phyloP scores from a whole-genome alignment of 2,329 filamentous ascomycete species.

The Fusarium incarnatum region DNA sequence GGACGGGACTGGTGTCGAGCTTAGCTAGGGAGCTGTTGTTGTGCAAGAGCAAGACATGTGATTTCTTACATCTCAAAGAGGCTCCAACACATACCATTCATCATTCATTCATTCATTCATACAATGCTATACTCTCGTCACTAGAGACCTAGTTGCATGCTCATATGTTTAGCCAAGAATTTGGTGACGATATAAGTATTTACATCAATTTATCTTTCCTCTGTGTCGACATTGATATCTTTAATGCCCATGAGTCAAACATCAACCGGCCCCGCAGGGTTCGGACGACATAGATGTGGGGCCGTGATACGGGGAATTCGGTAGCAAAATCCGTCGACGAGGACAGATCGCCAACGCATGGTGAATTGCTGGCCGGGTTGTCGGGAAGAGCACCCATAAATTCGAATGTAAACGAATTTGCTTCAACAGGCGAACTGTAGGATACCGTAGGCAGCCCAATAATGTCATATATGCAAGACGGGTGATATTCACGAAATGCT shows the following conservation, averaged over 20 bases:
- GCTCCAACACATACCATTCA: constrained; percentile 20
- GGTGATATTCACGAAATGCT: background rate
- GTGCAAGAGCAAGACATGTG: constrained; percentile 18
- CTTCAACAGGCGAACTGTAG: background rate
- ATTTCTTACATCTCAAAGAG: constrained; percentile 14
- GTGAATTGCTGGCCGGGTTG: background rate
- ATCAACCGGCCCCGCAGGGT: constrained; percentile 4
- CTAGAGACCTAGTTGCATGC: background rate
- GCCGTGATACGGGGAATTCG: constrained; percentile 16
- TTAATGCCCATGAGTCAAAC: background rate
- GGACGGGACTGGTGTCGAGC: background rate
- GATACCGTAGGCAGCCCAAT: background rate
- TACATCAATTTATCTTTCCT: background rate
- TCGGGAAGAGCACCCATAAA: background rate
- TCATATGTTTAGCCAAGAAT: background rate
- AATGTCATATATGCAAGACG: background rate
- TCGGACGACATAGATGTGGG: constrained; percentile 5
- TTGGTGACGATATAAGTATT: constrained; percentile 7
- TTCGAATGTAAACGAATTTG: background rate
- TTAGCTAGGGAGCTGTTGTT: constrained; percentile 9
- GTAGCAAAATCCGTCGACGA: background rate
- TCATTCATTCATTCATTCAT: background rate
- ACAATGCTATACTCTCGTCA: background rate
- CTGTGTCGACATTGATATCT: background rate
- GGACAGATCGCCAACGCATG: background rate